These are phyloP conservation scores for Galeopsis tetrahit DNA, from an alignment of 257 asterid species.

Conservation along the genomic window DNA sequence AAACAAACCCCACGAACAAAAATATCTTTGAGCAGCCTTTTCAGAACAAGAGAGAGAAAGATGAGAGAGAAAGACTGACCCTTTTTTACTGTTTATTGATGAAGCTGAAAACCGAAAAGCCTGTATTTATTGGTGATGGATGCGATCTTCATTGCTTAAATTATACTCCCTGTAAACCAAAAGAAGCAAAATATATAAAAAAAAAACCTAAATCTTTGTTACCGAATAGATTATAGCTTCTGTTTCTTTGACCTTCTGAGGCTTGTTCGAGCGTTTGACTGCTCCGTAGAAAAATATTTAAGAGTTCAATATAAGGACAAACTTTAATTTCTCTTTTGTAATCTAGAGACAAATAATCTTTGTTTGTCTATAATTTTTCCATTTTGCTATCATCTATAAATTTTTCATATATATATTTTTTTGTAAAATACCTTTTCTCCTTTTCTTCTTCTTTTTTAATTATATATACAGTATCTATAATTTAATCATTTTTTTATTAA, in stretches of 20 bases:
- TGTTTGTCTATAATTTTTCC: no score
- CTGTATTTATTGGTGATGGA: constrained; percentile 34
- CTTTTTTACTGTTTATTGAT: constrained; percentile 26
- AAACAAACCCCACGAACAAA: constrained; percentile 13
- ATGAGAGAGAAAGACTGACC: constrained; percentile 39
- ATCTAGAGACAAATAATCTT: no score
- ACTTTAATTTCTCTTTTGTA: no score
- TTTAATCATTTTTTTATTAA: no score
- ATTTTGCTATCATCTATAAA: no score
- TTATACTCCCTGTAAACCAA: constrained; percentile 23
- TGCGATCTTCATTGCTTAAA: constrained; percentile 33
- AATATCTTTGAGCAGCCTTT: constrained; percentile 25
- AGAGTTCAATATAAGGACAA: background rate
- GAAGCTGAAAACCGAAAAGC: constrained; percentile 39
- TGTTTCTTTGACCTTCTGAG: constrained; percentile 23
- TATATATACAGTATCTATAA: no score
- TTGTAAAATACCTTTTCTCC: no score
- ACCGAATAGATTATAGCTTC: constrained; percentile 22
- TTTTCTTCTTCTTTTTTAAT: no score
- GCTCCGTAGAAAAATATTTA: constrained; percentile 32
- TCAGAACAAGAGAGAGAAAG: background rate
- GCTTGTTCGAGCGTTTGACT: constrained; percentile 36
- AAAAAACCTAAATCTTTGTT: constrained; percentile 28
- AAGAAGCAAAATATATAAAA: background rate
- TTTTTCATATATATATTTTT: no score